Evolutionary conservation across 2,329 filamentous ascomycete genomes (phyloP).

Genomic region (Verticillium nonalfalfae): DNA sequence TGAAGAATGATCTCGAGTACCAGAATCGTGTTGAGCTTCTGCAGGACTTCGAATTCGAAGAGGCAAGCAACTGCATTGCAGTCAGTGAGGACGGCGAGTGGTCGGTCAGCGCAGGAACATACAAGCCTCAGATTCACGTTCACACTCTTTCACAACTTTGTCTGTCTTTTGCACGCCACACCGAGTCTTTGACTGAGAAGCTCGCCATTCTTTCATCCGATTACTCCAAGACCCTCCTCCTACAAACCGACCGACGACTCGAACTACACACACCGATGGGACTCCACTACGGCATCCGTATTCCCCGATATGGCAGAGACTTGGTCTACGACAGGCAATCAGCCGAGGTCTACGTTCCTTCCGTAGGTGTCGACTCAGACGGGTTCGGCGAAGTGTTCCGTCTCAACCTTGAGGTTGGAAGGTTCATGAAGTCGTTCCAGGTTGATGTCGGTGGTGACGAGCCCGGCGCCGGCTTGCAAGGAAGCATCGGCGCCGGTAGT

Average conservation of each 20-base stretch:
- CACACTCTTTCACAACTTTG: slow-evolving; percentile 91
- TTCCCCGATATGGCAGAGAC: slow-evolving; percentile 89
- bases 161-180: slow-evolving; percentile 90
- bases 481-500: slow-evolving; percentile 75
- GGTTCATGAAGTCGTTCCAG: slow-evolving; percentile 93
- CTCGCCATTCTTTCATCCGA: slow-evolving; percentile 85
- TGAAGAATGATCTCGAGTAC: slow-evolving; percentile 91
- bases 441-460: slow-evolving; percentile 79
- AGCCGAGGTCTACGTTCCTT: slow-evolving; percentile 79
- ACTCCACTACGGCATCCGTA: slow-evolving; percentile 80
- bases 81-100: slow-evolving; percentile 94
- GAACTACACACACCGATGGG: slow-evolving; percentile 90
- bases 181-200: slow-evolving; percentile 82
- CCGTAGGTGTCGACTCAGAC: slow-evolving; percentile 80
- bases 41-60: slow-evolving; percentile 97
- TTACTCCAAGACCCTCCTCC: slow-evolving; percentile 89
- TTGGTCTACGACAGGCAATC: slow-evolving; percentile 76
- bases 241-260: slow-evolving; percentile 84
- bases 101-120: slow-evolving; percentile 68
- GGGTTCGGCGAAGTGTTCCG: slow-evolving; percentile 89
- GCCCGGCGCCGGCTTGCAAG: slow-evolving; percentile 73
- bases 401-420: slow-evolving; percentile 82
- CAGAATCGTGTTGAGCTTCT: slow-evolving; percentile 89
- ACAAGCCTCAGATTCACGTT: slow-evolving; percentile 77
- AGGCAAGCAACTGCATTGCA: slow-evolving; percentile 84